Conservation (phyloP, 805 yeast genomes). For the Spathaspora gorwiae region DNA sequence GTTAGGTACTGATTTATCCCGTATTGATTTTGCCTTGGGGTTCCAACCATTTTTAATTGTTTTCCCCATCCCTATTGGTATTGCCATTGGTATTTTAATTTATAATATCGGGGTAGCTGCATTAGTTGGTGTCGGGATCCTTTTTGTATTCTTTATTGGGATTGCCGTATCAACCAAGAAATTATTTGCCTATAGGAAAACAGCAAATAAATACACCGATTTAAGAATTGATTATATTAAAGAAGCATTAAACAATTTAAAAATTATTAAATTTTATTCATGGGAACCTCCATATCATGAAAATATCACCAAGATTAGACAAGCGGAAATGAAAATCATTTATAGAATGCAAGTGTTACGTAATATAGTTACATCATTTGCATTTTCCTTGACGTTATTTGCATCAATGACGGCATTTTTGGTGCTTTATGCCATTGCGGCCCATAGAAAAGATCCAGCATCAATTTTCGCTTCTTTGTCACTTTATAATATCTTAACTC, state of each 20-base stretch:
- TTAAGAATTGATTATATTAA: conserved; percentile 68
- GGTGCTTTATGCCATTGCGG: conserved; percentile 30
- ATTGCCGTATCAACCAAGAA: conserved; percentile 46
- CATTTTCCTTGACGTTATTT: conserved; percentile 63
- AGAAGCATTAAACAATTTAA: conserved; percentile 74
- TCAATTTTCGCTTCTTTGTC: conserved; percentile 67
- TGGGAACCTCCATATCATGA: conserved; percentile 82
- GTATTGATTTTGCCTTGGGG: conserved; percentile 73
- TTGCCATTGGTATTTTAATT: conserved; percentile 60
- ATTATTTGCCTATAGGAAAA: conserved; percentile 51
- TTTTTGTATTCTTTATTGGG: conserved; percentile 45
- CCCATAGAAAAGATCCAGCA: conserved; percentile 46
- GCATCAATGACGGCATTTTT: conserved; percentile 59
- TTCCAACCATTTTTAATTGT: conserved; percentile 61
- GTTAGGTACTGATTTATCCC: conserved; percentile 76
- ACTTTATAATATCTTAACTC: conserved; percentile 56
- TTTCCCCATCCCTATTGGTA: conserved; percentile 60
- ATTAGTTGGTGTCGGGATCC: conserved; percentile 61
- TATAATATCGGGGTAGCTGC: conserved; percentile 70
- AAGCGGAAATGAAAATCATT: conserved; percentile 56
- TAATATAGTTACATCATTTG: conserved; percentile 57
- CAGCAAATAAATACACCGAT: conserved; percentile 68
- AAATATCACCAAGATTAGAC: conserved; percentile 52
- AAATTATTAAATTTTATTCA: conserved; percentile 79
- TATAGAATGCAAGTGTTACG: conserved; percentile 62